Base-by-base conservation (phyloP, 305 asterid genomes). In the Euphrasia arctica region DNA sequence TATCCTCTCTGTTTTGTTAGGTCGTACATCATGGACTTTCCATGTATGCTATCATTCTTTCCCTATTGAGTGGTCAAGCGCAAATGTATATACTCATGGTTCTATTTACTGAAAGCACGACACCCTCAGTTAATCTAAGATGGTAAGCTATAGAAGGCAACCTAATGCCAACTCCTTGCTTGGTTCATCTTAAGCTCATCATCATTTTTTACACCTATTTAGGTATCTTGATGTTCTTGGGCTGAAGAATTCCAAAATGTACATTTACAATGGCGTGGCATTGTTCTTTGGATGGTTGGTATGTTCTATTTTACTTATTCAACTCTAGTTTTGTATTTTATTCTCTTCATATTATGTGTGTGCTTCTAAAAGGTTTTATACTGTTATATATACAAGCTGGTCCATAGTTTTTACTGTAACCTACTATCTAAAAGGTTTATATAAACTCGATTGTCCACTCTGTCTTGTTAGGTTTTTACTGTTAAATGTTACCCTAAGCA, bases 221-320 rank as follows among this genome's bases (percentile, higher is more conserved):
- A 93, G 98, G 96, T 79, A 80, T 76, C 82, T 89, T 60, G 98
- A 93, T 74, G 67, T 72, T 72, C 84, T 85, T 77, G 96, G 92
- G 61, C 69, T 77, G 79, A 93, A 88, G 87, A 79, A 70, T 34
- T 90, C 97, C 25, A 81, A 78, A 65, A 67, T 88, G 48, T 93
- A 93, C 64, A 65, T 83, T 34, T 78, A 62, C 72, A 93, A 90
- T 68, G 98, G 97, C 11, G 80, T 88, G 68, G 94, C 87, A n/a
- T 72, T 93, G 87, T 92, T 93, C 83, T 54, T 90, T 10, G 96
- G 97, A 56, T 92, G 98, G 98, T 71, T 92, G 98, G 98, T 91
- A 91, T 71, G 81, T n/a, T 72, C 71, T 22, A 65, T 52, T 66
- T 59, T 61, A 29, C 74, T 68, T 36, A 32, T 62, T 69, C 63